These are phyloP conservation scores for Annulohypoxylon bovei DNA, from an alignment of 495 filamentous ascomycete genomes.

Conservation along the genomic window DNA sequence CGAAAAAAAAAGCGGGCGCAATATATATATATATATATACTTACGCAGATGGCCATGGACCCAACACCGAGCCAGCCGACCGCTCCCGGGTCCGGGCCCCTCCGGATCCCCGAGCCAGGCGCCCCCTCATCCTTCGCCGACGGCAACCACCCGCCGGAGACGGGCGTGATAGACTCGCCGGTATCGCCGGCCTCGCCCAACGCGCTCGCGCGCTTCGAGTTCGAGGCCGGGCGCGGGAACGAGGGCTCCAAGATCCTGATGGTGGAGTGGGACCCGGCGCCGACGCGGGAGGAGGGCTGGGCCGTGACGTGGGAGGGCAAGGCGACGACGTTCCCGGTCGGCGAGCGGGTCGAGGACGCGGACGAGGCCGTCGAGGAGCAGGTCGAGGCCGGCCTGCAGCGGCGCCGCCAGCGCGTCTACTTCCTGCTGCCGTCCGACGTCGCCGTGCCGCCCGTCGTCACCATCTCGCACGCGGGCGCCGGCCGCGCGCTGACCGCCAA, in stretches of 20 bases:
- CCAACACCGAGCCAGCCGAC: slow-evolving; percentile 29
- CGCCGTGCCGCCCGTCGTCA: slow-evolving; percentile 72
- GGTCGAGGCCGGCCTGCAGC: slow-evolving; percentile 67
- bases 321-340: slow-evolving; percentile 69
- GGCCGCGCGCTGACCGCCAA: slow-evolving; percentile 64
- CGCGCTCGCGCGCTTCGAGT: slow-evolving; percentile 80
- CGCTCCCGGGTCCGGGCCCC: slow-evolving; percentile 25
- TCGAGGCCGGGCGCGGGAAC: slow-evolving; percentile 77
- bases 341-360: slow-evolving; percentile 69
- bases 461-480: slow-evolving; percentile 62
- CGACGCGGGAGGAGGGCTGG: slow-evolving; percentile 64
- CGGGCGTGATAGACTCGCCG: slow-evolving; percentile 51
- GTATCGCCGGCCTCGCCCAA: slow-evolving; percentile 52
- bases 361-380: slow-evolving; percentile 73
- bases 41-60: slow-evolving; percentile 27
- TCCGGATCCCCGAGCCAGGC: slow-evolving; percentile 32
- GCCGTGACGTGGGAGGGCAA: slow-evolving; percentile 82
- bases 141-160: slow-evolving; percentile 11
- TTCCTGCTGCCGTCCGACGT: slow-evolving; percentile 75
- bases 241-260: slow-evolving; percentile 87
- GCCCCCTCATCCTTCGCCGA: slow-evolving; percentile 12
- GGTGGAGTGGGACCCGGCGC: slow-evolving; percentile 81
- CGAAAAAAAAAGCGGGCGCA: background rate
- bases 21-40: background rate
- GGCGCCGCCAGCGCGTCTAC: slow-evolving; percentile 69